Base-by-base conservation (phyloP, 2,329 filamentous ascomycete species). In the Penicillium sp. region DNA sequence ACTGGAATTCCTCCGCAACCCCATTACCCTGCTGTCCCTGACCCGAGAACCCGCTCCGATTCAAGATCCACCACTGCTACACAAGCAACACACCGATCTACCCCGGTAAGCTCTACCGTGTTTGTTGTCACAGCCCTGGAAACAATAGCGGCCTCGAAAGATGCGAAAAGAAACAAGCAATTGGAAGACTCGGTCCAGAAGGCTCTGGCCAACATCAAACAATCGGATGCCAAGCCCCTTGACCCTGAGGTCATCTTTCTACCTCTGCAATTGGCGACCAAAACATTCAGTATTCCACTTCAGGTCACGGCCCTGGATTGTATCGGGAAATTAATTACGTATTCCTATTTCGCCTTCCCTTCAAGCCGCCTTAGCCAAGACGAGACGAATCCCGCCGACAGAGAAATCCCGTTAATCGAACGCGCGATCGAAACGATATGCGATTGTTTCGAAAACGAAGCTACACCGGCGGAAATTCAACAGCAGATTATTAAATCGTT, bases 361-460 rank as follows among this genome's bases (percentile, higher is more conserved):
- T 79, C 78, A 52, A 74, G 75, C 21, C 68, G 68, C 47, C 60
- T 56, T 40, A 47, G 42, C 21, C 57, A 69, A 33, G 66, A 65
- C 35, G 61, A 61, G 20, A 64, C 68, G n/a, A 33, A 64, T 42
- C 58, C 58, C 12, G 59, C 66, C 43, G 68, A 69, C 56, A 77
- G 78, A 45, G 78, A 79, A 42, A 80, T 88, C 3, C 92, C 93
- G 16, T 80, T 99, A 63, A 99, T 99, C 69, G 95, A 99, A 76
- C 85, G 93, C 62, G 94, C 95, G 58, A 99, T 99, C 68, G 95
- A 99, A 75, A 96, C 94, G 35, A 99, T 99, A 79, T 99, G 94
- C 80, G 93, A 97, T 70, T 99, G 94, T 73, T 99, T 99, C 71
- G 92, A 97, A 70, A 93, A 94, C 69, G 94, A 99, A 76, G 90